A percentile compares a stretch with the other conserved stretches of the same genome.
phyloP scores from a whole-genome alignment of 192 early-diverging fungal species.

The Rhizoclosmatium sp. region DNA sequence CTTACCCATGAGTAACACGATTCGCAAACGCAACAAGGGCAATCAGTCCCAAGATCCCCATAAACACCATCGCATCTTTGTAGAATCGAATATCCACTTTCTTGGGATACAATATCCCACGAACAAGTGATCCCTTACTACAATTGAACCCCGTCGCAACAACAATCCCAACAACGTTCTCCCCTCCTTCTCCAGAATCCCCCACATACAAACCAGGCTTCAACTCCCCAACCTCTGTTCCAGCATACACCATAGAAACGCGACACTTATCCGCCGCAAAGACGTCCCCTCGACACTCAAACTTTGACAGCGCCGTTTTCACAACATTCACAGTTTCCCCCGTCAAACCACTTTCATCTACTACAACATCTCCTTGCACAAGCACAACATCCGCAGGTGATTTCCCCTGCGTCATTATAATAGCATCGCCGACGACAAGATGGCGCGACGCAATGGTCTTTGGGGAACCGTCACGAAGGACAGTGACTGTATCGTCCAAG shows the following conservation, averaged over 20 bases:
- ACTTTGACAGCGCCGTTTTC: slow-evolving; percentile 32
- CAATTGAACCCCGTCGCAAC: slow-evolving; percentile 54
- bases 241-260: slow-evolving; percentile 47
- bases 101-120: slow-evolving; percentile 52
- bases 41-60: slow-evolving; percentile 44
- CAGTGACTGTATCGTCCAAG: slow-evolving; percentile 13
- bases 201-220: slow-evolving; percentile 36
- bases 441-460: slow-evolving; percentile 15
- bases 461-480: slow-evolving; percentile 9
- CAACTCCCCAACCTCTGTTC: slow-evolving; percentile 39
- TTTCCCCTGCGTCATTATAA: slow-evolving; percentile 35
- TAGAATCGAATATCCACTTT: slow-evolving; percentile 59
- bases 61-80: slow-evolving; percentile 51
- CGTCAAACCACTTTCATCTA: slow-evolving; percentile 52
- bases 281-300: slow-evolving; percentile 7
- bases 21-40: slow-evolving; percentile 52
- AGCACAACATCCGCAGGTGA: slow-evolving; percentile 49
- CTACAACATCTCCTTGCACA: slow-evolving; percentile 48
- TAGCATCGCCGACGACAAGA: slow-evolving; percentile 56
- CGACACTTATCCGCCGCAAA: slow-evolving; percentile 36
- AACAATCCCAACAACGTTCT: slow-evolving; percentile 48
- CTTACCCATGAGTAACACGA: slow-evolving; percentile 42
- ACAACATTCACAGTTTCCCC: slow-evolving; percentile 53
- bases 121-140: slow-evolving; percentile 55
- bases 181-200: slow-evolving; percentile 12